Evolutionary conservation across 371 early-diverging fungal genomes (phyloP), one percentile per base, ranked within the genome.

Genomic region (Blakeslea trispora): DNA sequence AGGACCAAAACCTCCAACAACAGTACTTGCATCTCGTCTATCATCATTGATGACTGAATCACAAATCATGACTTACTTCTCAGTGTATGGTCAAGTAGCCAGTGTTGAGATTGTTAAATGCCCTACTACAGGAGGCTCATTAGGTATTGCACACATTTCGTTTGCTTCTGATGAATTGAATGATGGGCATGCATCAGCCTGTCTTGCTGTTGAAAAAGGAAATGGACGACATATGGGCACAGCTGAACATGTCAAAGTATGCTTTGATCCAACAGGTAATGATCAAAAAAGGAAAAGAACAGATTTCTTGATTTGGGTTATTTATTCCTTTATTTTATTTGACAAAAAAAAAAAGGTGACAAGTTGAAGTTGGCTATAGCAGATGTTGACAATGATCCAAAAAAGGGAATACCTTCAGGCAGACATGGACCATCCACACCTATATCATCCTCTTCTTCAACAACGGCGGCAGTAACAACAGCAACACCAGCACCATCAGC

Each of bases 191-290:
- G 50, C 54, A 5, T 67, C 75, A 3, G 83, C 82, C 13, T 52
- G 60, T 48, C 55, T 50, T 14, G 86, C 90, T 14, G 81, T 81
- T 40, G 79, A 79, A 39, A 76, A 79, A 39, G 83, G 85, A 31
- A 81, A 86, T 55, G 81, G 83, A 11, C 71, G 80, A 15, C 66
- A 72, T 35, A 74, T 87, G 59, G 89, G 83, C 1, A 60, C 77
- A 18, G 68, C 73, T 5, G 73, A 73, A 45, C 58, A 52, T 18
- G 75, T 88, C 22, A 80, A 72, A 37, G 87, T 90, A n/a, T 79
- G 82, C 53, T 72, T 84, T 53, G 89, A 88, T 63, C 70, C 74
- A 23, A 74, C 64, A 63, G 87, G 77, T 81, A 67, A 55, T n/a
- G n/a, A n/a, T n/a, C n/a, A n/a, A 43, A 19, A 31, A 35, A 31